Base-by-base conservation (phyloP, 441 rosid genomes). In the Mallotus japonicus region DNA sequence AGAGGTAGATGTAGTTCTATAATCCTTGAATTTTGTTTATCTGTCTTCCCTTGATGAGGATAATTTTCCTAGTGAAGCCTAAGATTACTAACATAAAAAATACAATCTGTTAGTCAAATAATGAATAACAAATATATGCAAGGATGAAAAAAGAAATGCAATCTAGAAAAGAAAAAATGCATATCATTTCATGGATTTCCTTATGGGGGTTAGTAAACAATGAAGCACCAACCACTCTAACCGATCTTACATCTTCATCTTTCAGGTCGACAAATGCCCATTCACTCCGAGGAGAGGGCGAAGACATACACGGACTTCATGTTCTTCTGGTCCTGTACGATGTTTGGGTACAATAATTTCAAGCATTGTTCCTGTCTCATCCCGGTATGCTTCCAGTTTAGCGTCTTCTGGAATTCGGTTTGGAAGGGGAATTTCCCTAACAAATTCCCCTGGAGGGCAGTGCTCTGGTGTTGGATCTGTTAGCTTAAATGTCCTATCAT, bases 381-480 rank as follows among this genome's bases (percentile, higher is more conserved):
- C 93, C 0, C 84, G 70, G 80, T 85, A 90, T 70, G 97, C 97
- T 79, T 92, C 96, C 64, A 92, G 87, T 75, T 83, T 80, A 17
- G 96, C 97, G 69, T 90, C 96, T 76, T 92, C 97, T 42, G 96
- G 96, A 73, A 92, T 92, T 74, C 88, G 89, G 77, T 84, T 89
- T 0, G 90, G 92, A 24, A 92, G 84, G 77, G 90, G 83, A 68
- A 92, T 88, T 71, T 88, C 95, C 34, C 97, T 81, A 28, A 90
- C 77, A 64, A 92, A 92, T 67, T 90, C 96, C 76, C 97, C 97
- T 0, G 90, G 96, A 73, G 96, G 93, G 90, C 96, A 92, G 78
- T 92, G 94, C 89, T 92, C 97, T n/a, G 97, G 92, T 62, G 92
- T 79, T 71, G 94, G 93, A 87, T 92, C 97, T 44, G 96, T 87